phyloP scores from a whole-genome alignment of 2,329 filamentous ascomycete genomes.

The Volutella citrinella region DNA sequence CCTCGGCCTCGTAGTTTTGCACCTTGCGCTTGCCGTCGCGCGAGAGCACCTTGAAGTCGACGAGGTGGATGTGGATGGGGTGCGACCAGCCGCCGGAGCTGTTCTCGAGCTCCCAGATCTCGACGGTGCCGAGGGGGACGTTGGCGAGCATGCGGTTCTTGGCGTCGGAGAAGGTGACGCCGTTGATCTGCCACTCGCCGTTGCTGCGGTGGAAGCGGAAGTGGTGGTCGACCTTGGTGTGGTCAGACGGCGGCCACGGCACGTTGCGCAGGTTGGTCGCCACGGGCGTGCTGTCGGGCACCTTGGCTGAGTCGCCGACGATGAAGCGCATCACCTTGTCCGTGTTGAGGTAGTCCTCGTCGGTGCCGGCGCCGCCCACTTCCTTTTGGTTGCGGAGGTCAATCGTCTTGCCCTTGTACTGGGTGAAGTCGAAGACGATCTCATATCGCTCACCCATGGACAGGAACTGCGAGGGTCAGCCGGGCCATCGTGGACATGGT shows the following conservation, averaged over 20 bases:
- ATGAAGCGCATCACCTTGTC: constrained; percentile 52
- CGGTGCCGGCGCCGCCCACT: constrained; percentile 33
- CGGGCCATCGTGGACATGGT: neutral
- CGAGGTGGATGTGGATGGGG: constrained; percentile 56
- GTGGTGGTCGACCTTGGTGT: constrained; percentile 36
- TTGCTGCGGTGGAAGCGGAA: constrained; percentile 45
- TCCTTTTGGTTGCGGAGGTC: constrained; percentile 30
- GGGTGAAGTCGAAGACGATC: constrained; percentile 53
- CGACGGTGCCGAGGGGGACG: constrained; percentile 42
- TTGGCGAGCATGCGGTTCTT: constrained; percentile 47
- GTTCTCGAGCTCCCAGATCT: constrained; percentile 51
- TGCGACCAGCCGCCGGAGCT: constrained; percentile 48
- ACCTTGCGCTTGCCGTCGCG: constrained; percentile 41
- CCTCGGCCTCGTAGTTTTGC: constrained; percentile 49
- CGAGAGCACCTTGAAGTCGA: constrained; percentile 54
- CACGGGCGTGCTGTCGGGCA: constrained; percentile 34
- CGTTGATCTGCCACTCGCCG: constrained; percentile 51
- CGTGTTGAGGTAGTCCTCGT: constrained; percentile 49
- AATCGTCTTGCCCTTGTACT: constrained; percentile 46
- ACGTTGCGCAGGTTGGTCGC: constrained; percentile 35
- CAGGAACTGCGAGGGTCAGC: constrained; percentile 30
- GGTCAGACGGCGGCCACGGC: constrained; percentile 33
- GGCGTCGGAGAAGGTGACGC: constrained; percentile 40
- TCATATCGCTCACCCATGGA: constrained; percentile 58
- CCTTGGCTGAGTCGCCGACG: constrained; percentile 37